These are phyloP conservation scores for Cinnamomum chago DNA, from an alignment of 164 flowering plant species.

Conservation along the genomic window DNA sequence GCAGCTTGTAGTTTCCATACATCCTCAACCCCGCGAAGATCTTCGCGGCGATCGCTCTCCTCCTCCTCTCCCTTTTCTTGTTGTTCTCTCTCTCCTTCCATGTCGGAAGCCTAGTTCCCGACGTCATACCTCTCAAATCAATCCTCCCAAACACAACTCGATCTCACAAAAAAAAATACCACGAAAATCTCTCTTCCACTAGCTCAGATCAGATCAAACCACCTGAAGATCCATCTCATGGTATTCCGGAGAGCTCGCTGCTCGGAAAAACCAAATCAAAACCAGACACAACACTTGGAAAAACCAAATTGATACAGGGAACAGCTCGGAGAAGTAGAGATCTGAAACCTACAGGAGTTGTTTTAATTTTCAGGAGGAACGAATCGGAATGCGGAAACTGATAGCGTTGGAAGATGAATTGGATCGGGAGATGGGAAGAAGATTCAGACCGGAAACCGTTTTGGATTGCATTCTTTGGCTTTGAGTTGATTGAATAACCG, in stretches of 20 bases:
- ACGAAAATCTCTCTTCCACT: constrained; percentile 7
- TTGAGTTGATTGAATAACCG: no score
- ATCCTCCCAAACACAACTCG: neutral
- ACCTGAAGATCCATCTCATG: neutral
- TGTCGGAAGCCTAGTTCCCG: constrained; percentile 81
- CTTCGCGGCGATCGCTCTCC: constrained; percentile 91
- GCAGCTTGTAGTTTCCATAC: constrained; percentile 82
- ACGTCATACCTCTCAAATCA: constrained; percentile 37
- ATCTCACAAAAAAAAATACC: neutral
- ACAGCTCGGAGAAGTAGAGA: neutral
- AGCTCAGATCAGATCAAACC: neutral
- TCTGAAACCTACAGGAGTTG: no score
- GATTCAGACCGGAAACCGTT: no score
- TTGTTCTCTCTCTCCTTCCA: constrained; percentile 95
- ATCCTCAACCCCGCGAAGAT: constrained; percentile 73
- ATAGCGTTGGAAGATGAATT: no score
- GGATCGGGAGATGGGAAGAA: no score
- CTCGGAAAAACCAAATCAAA: neutral
- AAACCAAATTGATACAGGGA: constrained; percentile 3
- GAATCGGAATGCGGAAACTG: no score
- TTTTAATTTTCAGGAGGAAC: no score
- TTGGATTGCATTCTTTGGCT: no score
- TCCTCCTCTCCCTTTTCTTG: constrained; percentile 71
- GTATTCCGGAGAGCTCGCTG: neutral
- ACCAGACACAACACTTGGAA: neutral